phyloP scores from a whole-genome alignment of 2,329 filamentous ascomycete genomes.

The Teratosphaeria epicoccoides region DNA sequence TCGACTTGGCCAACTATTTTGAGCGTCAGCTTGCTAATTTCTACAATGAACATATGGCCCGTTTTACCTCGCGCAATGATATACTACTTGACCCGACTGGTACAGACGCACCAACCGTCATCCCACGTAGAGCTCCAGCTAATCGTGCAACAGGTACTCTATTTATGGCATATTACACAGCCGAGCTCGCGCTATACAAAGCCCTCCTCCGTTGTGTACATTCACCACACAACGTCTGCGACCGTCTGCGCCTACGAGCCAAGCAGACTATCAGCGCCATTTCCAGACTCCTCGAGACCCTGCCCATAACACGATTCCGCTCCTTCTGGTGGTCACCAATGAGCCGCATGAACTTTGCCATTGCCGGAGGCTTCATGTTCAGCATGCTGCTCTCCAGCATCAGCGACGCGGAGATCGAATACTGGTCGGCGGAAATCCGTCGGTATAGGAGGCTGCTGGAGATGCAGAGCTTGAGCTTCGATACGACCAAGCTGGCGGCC shows the following conservation, averaged over 20 bases:
- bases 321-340: conserved; percentile 18
- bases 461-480: conserved; percentile 15
- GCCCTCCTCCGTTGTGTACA: conserved; percentile 11
- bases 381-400: conserved; percentile 12
- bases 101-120: background rate
- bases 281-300: conserved; percentile 11
- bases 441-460: conserved; percentile 13
- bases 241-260: conserved; percentile 7
- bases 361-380: conserved; percentile 14
- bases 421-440: conserved; percentile 14
- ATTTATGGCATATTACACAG: conserved; percentile 11
- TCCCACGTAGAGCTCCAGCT: background rate
- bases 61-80: conserved; percentile 5
- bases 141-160: conserved; percentile 6
- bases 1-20: conserved; percentile 7
- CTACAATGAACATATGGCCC: conserved; percentile 7
- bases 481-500: conserved; percentile 13
- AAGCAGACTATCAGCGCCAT: conserved; percentile 8
- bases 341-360: conserved; percentile 15
- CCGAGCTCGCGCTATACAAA: conserved; percentile 12
- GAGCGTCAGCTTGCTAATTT: conserved; percentile 11
- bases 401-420: conserved; percentile 11
- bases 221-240: conserved; percentile 3
- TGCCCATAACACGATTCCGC: conserved; percentile 13
- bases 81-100: conserved; percentile 14